These are phyloP conservation scores for Calendula officinalis DNA, from an alignment of 129 eudicot genomes.

Conservation along the genomic window DNA sequence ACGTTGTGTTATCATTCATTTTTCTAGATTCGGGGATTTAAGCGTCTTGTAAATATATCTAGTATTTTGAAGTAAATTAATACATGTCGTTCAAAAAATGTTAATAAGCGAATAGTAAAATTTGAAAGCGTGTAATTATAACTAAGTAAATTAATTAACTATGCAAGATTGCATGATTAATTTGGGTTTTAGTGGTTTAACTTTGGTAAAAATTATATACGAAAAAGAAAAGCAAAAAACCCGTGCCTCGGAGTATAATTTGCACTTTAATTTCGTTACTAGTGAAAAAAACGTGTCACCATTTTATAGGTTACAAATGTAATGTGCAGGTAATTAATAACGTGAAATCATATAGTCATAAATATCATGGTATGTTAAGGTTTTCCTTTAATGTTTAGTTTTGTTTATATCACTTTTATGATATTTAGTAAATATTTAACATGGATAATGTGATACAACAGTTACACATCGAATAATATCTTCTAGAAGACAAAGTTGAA, in stretches of 20 bases:
- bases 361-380: background rate
- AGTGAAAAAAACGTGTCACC: slow-evolving; percentile 18
- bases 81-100: too few species aligned
- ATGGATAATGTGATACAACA: slow-evolving; percentile 24
- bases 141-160: background rate
- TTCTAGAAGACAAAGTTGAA: slow-evolving; percentile 16
- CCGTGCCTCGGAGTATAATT: slow-evolving; percentile 5
- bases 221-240: slow-evolving; percentile 6
- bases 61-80: too few species aligned
- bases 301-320: background rate
- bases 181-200: slow-evolving; percentile 7
- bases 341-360: background rate
- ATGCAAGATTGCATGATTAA: background rate
- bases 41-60: too few species aligned
- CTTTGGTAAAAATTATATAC: background rate
- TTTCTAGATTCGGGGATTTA: too few species aligned
- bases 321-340: background rate
- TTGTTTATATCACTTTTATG: too few species aligned
- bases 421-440: background rate
- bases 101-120: background rate
- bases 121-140: background rate
- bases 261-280: slow-evolving; percentile 11
- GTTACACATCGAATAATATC: slow-evolving; percentile 18
- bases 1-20: too few species aligned
- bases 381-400: background rate